phyloP scores from a whole-genome alignment of 176 grass and related monocot species.

The Avena eriantha region DNA sequence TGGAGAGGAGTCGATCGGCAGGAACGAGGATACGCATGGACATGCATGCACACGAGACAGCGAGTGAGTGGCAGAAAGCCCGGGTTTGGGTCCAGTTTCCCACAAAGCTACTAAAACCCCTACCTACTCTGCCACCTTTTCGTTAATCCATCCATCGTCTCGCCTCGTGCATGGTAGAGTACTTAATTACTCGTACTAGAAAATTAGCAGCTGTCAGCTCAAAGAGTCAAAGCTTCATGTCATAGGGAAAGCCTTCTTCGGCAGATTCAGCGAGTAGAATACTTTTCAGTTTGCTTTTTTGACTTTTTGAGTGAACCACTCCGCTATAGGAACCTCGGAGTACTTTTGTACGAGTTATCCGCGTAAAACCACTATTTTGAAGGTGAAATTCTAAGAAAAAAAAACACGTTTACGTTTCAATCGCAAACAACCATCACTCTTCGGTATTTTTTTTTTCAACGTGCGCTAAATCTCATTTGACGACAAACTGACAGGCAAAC shows the following conservation, averaged over 20 bases:
- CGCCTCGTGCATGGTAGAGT: neutral
- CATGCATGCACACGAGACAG: constrained; percentile 31
- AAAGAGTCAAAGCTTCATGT: constrained; percentile 16
- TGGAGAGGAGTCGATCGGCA: neutral
- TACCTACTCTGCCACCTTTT: constrained; percentile 17
- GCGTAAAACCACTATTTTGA: no score
- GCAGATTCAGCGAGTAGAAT: neutral
- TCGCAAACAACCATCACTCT: no score
- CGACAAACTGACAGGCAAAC: no score
- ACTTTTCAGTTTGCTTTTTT: neutral
- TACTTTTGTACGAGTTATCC: neutral
- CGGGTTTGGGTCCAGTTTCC: constrained; percentile 23
- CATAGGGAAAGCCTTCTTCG: neutral
- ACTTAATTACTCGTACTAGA: neutral
- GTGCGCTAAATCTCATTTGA: no score
- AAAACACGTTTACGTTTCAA: no score
- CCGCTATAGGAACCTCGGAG: neutral
- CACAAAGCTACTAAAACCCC: neutral
- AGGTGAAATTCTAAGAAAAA: no score
- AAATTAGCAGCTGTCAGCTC: neutral
- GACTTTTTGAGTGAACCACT: neutral
- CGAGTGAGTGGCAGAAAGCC: constrained; percentile 30
- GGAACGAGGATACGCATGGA: neutral
- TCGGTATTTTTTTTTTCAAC: no score
- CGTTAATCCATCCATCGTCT: constrained; percentile 15